Evolutionary conservation across 495 filamentous ascomycete genomes (phyloP).

Genomic region (Aspergillus panamensis): DNA sequence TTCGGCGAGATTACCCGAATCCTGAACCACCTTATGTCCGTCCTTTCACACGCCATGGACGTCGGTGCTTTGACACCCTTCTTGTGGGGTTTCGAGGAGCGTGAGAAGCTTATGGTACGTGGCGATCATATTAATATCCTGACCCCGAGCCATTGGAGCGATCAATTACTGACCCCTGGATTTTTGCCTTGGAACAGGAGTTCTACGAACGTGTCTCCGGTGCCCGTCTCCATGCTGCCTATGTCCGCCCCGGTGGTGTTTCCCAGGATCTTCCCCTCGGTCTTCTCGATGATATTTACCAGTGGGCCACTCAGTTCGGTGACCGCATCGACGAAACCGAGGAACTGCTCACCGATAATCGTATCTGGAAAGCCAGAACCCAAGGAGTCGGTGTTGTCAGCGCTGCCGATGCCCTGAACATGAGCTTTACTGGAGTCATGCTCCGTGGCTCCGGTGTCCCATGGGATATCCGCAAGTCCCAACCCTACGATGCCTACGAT

Average conservation of each 20-base stretch:
- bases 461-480: constrained; percentile 93
- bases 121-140: background rate
- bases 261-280: constrained; percentile 92
- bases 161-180: constrained; percentile 2
- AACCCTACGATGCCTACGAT: constrained; percentile 96
- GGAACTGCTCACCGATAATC: constrained; percentile 97
- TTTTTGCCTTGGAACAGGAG: constrained; percentile 56
- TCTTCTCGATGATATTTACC: constrained; percentile 98
- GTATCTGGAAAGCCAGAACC: constrained; percentile 95
- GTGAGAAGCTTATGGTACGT: constrained; percentile 97
- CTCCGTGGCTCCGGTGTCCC: constrained; percentile 95
- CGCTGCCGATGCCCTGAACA: constrained; percentile 90
- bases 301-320: constrained; percentile 99
- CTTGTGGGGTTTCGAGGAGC: constrained; percentile 99
- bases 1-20: constrained; percentile 96
- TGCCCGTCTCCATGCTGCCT: constrained; percentile 95
- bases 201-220: constrained; percentile 99
- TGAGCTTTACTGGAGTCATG: constrained; percentile 96
- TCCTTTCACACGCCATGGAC: constrained; percentile 98
- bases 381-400: constrained; percentile 87
- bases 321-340: constrained; percentile 99
- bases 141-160: too few relatives aligned
- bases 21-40: constrained; percentile 97
- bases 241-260: constrained; percentile 96
- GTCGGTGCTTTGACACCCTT: constrained; percentile 98